Conservation (phyloP, 164 flowering plant genomes). For the Tetracentron sinense region DNA sequence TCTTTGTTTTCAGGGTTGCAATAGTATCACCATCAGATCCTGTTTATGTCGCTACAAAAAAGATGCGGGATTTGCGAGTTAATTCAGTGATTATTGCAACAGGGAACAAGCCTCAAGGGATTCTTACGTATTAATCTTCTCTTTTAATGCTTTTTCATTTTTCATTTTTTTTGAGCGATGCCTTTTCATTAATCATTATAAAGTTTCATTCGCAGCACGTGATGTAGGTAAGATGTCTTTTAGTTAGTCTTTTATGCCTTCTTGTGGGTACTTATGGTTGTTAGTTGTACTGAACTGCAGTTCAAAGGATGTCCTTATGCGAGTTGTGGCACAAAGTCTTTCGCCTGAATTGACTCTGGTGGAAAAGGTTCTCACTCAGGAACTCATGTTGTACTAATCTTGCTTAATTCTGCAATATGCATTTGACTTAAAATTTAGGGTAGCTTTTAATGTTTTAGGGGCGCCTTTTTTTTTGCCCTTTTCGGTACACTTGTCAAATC, state of each 20-base stretch:
- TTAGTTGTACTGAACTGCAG: constrained; percentile 33
- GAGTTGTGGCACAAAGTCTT: constrained; percentile 91
- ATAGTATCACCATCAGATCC: constrained; percentile 84
- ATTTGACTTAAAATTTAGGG: not conserved
- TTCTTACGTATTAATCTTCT: constrained; percentile 66
- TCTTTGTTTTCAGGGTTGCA: constrained; percentile 60
- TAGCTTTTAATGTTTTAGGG: too few species aligned
- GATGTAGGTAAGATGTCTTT: not conserved
- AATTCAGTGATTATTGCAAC: constrained; percentile 65
- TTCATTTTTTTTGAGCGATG: not conserved
- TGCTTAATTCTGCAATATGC: not conserved
- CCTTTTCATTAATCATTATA: not conserved
- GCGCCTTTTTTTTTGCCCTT: too few species aligned
- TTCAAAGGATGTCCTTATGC: constrained; percentile 94
- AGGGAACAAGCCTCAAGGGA: constrained; percentile 87
- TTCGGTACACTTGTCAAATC: too few species aligned
- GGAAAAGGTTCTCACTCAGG: constrained; percentile 65
- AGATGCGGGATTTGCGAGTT: constrained; percentile 74
- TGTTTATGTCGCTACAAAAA: constrained; percentile 77
- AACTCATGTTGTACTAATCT: not conserved
- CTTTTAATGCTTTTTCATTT: constrained; percentile 7
- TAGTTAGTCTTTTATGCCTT: not conserved
- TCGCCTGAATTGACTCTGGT: constrained; percentile 89
- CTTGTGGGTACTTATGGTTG: constrained; percentile 10
- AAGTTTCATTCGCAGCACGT: not conserved